Evolutionary conservation across 768 basidiomycete species (phyloP).

Genomic region (Amanita pseudoporphyria): DNA sequence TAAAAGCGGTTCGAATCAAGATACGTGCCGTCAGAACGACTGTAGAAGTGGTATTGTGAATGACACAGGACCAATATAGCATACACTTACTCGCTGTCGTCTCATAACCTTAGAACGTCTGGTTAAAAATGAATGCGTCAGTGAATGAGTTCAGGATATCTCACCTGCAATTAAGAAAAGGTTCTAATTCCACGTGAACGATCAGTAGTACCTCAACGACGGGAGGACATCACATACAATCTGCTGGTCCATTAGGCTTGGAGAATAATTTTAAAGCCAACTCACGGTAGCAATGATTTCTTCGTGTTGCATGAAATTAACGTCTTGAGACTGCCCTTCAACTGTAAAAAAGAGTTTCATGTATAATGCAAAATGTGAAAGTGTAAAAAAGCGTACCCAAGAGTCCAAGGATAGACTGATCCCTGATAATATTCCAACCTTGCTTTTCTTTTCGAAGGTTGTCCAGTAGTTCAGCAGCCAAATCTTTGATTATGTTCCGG

Average conservation of each 20-base stretch:
- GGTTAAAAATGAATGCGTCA: too few species aligned
- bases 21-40: not conserved
- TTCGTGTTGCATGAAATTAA: slow-evolving; percentile 30
- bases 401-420: slow-evolving; percentile 18
- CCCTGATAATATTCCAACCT: slow-evolving; percentile 9
- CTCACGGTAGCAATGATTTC: slow-evolving; percentile 31
- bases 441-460: slow-evolving; percentile 7
- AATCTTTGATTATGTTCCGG: slow-evolving; percentile 21
- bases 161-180: slow-evolving; percentile 12
- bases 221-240: too few species aligned
- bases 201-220: not conserved
- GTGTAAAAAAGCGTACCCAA: slow-evolving; percentile 15
- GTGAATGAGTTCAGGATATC: not conserved
- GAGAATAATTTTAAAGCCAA: not conserved
- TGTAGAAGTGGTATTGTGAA: not conserved
- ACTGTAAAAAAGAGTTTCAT: too few species aligned
- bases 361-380: too few species aligned
- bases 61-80: too few species aligned
- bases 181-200: too few species aligned
- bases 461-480: too few species aligned
- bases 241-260: too few species aligned
- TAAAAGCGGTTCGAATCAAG: not conserved
- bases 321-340: too few species aligned
- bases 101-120: slow-evolving; percentile 11
- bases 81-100: slow-evolving; percentile 10